Base-by-base conservation (phyloP, 2,329 filamentous ascomycete genomes). In the Trichoderma sp. region DNA sequence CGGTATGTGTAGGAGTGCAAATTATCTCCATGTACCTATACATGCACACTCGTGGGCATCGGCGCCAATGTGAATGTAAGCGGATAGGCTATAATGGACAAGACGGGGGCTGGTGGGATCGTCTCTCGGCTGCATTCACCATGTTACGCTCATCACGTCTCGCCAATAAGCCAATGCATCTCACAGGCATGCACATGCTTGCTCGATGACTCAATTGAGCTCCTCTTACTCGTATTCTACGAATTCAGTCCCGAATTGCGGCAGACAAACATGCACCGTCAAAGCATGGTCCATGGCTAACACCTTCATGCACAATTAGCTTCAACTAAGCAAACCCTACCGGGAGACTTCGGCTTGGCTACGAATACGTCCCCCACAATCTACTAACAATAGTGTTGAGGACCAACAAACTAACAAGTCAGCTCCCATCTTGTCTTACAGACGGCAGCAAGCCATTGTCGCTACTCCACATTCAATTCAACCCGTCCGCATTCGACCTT, bases 341-440 rank as follows among this genome's bases (percentile, higher is more conserved):
- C 69, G 69, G 69, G 34, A 71, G 63, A 62, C 63, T 62, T 67
- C 62, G 69, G 69, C 62, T 50, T 59, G 50, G 32, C 47, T 57
- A 32, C 30, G 43, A 62, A 39, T 39, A 20, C 65, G 23, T 55
- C 62, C 69, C 69, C 62, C 69, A 64, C 69, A 71, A 66, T 71
- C 62, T 57, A 67, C 62, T 61, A 71, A 71, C 69, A 71, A 26
- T 69, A 62, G 67, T 43, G 67, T 32, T 34, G 26, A 61, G 30
- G 47, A 32, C 57, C 59, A 69, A 67, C 69, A 39, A 55, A 61
- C 32, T 26, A 36, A 67, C 62, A 53, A 39, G n/a, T 28, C 62
- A 34, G 36, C 55, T 23, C 55, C 36, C 34, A 61, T 61, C 28
- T 61, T 32, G 66, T 68, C 36, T 61, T 59, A 39, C 47, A 26